A percentile compares a stretch with the other conserved stretches of the same genome.
Conservation (phyloP, 371 early-diverging fungal species). For the Syncephalastrum contaminatum region DNA sequence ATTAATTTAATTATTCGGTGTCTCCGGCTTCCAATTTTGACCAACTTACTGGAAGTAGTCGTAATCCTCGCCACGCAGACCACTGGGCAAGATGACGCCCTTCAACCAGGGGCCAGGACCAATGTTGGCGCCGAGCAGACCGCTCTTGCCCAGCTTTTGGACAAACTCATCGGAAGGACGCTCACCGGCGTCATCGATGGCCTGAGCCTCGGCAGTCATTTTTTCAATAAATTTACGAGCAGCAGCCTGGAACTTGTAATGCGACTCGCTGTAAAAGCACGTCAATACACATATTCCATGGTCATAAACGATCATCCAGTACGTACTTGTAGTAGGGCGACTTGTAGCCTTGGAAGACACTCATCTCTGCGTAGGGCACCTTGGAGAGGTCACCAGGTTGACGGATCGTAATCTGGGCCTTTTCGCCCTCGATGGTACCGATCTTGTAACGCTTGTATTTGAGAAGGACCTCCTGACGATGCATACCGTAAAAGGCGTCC, state of each 20-base stretch:
- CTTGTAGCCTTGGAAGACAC: constrained; percentile 51
- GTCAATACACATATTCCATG: not conserved
- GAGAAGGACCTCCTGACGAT: constrained; percentile 65
- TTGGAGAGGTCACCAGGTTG: constrained; percentile 42
- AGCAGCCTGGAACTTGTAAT: constrained; percentile 52
- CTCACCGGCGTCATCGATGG: constrained; percentile 42
- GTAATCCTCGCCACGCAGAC: constrained; percentile 56
- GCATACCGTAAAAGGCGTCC: constrained; percentile 66
- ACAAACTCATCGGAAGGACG: constrained; percentile 49
- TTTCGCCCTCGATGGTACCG: constrained; percentile 48
- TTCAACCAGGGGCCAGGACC: constrained; percentile 58
- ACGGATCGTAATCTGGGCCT: constrained; percentile 26
- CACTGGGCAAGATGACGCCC: constrained; percentile 40
- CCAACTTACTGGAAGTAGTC: constrained; percentile 66
- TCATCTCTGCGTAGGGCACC: constrained; percentile 61
- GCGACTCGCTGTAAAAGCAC: constrained; percentile 46
- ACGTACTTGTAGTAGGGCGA: constrained; percentile 61
- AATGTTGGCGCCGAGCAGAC: constrained; percentile 65
- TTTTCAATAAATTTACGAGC: constrained; percentile 56
- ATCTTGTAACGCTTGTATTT: constrained; percentile 43
- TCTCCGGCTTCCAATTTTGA: too few species aligned
- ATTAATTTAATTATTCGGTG: constrained; percentile 10
- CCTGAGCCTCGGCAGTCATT: constrained; percentile 42
- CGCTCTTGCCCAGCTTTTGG: constrained; percentile 58
- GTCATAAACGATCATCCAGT: not conserved